phyloP scores from a whole-genome alignment of 2,329 filamentous ascomycete species.

The Aspergillus transmontanensis region DNA sequence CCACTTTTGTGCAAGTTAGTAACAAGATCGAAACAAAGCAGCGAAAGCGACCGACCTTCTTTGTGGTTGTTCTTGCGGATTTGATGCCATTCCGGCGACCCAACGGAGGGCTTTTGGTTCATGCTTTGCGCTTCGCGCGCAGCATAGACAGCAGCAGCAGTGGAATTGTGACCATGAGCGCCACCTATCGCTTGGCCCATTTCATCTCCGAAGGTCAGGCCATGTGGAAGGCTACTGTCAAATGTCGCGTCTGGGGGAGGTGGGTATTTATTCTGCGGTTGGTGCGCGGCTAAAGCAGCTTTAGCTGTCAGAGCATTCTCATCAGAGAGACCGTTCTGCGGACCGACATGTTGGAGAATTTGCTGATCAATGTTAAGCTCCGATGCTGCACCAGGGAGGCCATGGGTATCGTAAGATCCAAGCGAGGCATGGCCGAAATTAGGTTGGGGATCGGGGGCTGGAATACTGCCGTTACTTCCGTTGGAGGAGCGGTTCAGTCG shows the following conservation, averaged over 20 bases:
- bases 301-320: constrained; percentile 51
- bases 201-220: constrained; percentile 43
- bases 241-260: constrained; percentile 45
- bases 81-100: constrained; percentile 97
- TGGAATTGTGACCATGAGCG: constrained; percentile 52
- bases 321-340: constrained; percentile 56
- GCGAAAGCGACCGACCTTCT: constrained; percentile 67
- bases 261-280: constrained; percentile 48
- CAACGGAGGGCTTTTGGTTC: constrained; percentile 79
- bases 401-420: constrained; percentile 41
- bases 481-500: constrained; percentile 45
- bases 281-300: constrained; percentile 49
- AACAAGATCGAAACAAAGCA: constrained; percentile 13
- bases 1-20: constrained; percentile 62
- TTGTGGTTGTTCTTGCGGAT: constrained; percentile 97
- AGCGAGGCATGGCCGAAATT: constrained; percentile 39
- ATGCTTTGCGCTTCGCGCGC: constrained; percentile 55
- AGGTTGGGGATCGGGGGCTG: constrained; percentile 33
- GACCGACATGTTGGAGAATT: constrained; percentile 52
- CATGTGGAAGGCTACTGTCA: constrained; percentile 40
- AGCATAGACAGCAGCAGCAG: constrained; percentile 61
- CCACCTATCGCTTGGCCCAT: constrained; percentile 42
- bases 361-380: constrained; percentile 49
- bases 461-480: constrained; percentile 43
- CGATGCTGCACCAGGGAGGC: constrained; percentile 37